Evolutionary conservation across 2,329 filamentous ascomycete genomes (phyloP), one percentile per base, ranked within the genome.

Genomic region (Fusarium xylarioides): DNA sequence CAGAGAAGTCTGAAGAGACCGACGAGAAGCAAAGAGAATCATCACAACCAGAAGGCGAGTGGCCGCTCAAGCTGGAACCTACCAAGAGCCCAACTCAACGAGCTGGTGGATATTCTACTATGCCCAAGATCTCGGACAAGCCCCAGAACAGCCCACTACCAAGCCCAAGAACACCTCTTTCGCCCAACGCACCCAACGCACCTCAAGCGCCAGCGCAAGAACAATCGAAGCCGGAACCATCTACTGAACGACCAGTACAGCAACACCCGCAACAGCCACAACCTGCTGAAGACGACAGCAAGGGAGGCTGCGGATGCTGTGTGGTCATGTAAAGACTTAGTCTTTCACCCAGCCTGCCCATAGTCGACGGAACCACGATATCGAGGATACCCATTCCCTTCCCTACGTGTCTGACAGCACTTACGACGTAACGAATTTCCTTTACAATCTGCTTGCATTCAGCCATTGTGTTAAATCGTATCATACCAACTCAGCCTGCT

Each of bases 91-190:
- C 87, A 21, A 83, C 83, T 9, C 79, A 83, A 30, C 80, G 82
- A 23, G 80, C 80, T 57, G 86, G 83, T 61, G 84, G 87, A 7
- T 91, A 91, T 78, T 90, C 90, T 43, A 90, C 89, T 21, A 91
- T 91, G 85, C 89, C 89, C 44, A 90, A 85, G 80, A 90, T 91
- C 46, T 79, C 80, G 10, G 81, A 82, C 73, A 82, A 81, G 63
- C 73, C 75, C 10, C 66, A 74, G 47, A 81, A 74, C 57, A 81
- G 76, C 43, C 79, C 81, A 21, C 65, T 87, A 26, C 79, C 83
- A 4, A 88, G 86, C 71, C 86, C 86, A 38, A 82, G 83, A 71
- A 82, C 85, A 12, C 83, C 88, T 12, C 70, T 74, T 26, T 77
- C 76, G 7, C 75, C 89, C 84, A 80, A 76, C 55, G 70, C 74